Evolutionary conservation across 208 protist species (phyloP), one percentile per base, ranked within the genome.

Genomic region (Balamuthia mandrillaris): DNA sequence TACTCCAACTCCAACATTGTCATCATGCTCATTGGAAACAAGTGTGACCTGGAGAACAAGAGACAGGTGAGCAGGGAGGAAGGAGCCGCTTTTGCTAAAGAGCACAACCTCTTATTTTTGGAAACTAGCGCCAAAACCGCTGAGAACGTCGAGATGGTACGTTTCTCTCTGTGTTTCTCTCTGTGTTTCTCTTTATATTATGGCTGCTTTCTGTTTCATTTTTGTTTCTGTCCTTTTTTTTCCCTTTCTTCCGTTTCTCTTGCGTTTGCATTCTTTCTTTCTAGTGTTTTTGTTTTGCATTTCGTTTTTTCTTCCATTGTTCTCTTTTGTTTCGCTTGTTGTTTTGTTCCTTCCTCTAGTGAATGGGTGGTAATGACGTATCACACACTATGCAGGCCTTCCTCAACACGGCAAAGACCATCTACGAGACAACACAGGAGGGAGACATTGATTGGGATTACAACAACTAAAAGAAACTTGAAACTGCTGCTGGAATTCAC

Each of bases 11-110:
- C 92, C 3, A 95, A 97, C 60, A 97, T 99, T 85, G 95, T 97
- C 7, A 99, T 99, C 85, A 98, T 99, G 96, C 93, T 99, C 3
- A 97, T 99, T 70, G 98, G 98, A 41, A 99, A 99, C 94, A 99
- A 99, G 88, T 96, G 95, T 79, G 98, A 99, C 86, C 85, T 99
- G 1, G 95, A 98, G 31, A 90, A 95, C 27, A 92, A 90, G 90
- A 92, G 97, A 9, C 95, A 97, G 72, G 96, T 95, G 44, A 93
- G 90, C 12, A 88, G 85, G 2, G 97, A 99, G 84, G 98, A 99
- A 86, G 98, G 97, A 18, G 92, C 96, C 88, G 86, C 87, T 21
- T 99, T 99, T 90, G 98, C 98, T 9, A 90, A 91, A 14, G 92
- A 98, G 79, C 92, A 99, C 81, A 95, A 94, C 47, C 89, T 99